Evolutionary conservation across 257 asterid genomes (phyloP).

Genomic region (Solanum peruvianum): DNA sequence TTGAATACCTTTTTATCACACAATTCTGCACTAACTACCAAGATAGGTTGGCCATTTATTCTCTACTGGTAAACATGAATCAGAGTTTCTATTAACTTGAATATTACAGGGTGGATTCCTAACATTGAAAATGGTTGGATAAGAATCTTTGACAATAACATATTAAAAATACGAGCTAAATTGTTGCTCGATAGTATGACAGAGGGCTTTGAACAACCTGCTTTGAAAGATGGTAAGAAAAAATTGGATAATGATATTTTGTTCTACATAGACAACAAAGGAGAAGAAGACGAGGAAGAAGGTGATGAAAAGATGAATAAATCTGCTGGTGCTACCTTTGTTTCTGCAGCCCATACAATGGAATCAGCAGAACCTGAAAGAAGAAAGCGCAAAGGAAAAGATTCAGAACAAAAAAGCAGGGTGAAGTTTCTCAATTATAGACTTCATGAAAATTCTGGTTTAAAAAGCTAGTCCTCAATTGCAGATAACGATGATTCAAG

Average conservation of each 20-base stretch:
- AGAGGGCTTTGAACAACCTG: constrained; percentile 24
- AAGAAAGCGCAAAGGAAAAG: constrained; percentile 28
- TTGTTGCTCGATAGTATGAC: constrained; percentile 17
- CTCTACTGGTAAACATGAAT: background rate
- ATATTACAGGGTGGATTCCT: constrained; percentile 50
- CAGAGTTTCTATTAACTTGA: background rate
- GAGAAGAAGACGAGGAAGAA: constrained; percentile 27
- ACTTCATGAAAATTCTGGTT: constrained; percentile 15
- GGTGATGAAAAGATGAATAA: constrained; percentile 6
- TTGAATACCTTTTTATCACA: background rate
- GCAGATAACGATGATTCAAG: constrained; percentile 13
- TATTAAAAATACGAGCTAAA: constrained; percentile 26
- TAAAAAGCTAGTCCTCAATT: background rate
- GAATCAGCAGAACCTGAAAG: constrained; percentile 28
- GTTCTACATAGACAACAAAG: constrained; percentile 52
- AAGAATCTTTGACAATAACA: constrained; percentile 43
- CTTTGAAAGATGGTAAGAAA: constrained; percentile 5
- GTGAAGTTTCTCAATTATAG: constrained; percentile 35
- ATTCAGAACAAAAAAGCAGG: constrained; percentile 8
- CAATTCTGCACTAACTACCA: background rate
- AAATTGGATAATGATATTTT: constrained; percentile 20
- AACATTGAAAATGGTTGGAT: constrained; percentile 47
- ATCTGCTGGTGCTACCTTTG: constrained; percentile 38
- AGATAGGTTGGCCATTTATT: background rate
- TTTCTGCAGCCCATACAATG: constrained; percentile 45